Conservation (phyloP, 2,329 filamentous ascomycete genomes). For the Bisporella sp. region DNA sequence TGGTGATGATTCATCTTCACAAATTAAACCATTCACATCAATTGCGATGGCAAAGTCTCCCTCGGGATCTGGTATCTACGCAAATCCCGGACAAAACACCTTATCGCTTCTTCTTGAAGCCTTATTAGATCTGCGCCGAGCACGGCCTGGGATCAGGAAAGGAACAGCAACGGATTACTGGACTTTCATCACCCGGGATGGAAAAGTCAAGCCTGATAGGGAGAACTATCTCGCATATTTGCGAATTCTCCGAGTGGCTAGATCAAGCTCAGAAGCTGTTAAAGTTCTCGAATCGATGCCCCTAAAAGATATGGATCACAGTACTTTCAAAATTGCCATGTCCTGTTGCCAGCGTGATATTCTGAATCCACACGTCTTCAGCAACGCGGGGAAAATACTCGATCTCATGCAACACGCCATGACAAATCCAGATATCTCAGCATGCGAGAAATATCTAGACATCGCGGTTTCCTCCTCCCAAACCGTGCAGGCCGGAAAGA, state of each 20-base stretch:
- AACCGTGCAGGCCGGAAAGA: not conserved
- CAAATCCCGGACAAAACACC: slow-evolving; percentile 44
- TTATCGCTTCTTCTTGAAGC: slow-evolving; percentile 65
- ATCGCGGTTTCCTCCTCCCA: slow-evolving; percentile 38
- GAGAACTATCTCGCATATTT: slow-evolving; percentile 66
- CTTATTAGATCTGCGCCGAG: slow-evolving; percentile 50
- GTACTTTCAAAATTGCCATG: slow-evolving; percentile 67
- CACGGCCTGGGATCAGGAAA: slow-evolving; percentile 28
- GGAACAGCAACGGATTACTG: slow-evolving; percentile 70
- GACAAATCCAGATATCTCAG: slow-evolving; percentile 40
- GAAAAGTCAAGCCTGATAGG: slow-evolving; percentile 62
- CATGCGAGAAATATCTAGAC: slow-evolving; percentile 49
- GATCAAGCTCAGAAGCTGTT: slow-evolving; percentile 56
- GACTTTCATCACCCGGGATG: slow-evolving; percentile 57
- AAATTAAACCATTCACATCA: slow-evolving; percentile 3
- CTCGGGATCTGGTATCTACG: slow-evolving; percentile 25
- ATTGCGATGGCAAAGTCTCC: slow-evolving; percentile 11
- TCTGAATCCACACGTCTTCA: slow-evolving; percentile 63
- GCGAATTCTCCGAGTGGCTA: slow-evolving; percentile 56
- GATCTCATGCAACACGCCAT: slow-evolving; percentile 48
- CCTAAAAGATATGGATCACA: slow-evolving; percentile 33
- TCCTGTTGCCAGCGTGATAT: slow-evolving; percentile 68
- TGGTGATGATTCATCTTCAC: not conserved
- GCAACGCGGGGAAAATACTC: slow-evolving; percentile 58
- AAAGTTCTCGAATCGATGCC: slow-evolving; percentile 52